Base-by-base conservation (phyloP, 2,329 filamentous ascomycete genomes). In the Alternaria brassicae region DNA sequence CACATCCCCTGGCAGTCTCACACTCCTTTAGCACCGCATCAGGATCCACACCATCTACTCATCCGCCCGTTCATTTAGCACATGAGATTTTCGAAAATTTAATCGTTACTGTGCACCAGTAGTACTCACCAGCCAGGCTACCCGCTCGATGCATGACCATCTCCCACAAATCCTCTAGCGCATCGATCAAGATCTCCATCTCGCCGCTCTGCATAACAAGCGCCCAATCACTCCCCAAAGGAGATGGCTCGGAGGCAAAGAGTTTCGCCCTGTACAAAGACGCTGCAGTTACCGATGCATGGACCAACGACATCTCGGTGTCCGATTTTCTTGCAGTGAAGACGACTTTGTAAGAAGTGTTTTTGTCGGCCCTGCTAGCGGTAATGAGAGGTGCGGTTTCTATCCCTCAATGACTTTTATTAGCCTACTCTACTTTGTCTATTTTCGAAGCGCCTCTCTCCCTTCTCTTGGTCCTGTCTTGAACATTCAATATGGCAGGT, bases 151-250 rank as follows among this genome's bases (percentile, higher is more conserved):
- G 6, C 55, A 61, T 40, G 6, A 32, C 23, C 34, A 6, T 55
- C 21, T 52, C 44, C 55, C 59, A 61, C 5, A 61, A 23, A 13
- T 28, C 28, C 36, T 58, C 59, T 13, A 61, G 27, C n/a, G 51
- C 59, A 52, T 61, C 55, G 17, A 45, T 32, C 23, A 58, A 6
- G 17, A 23, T 41, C 34, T 61, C 59, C 30, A 3, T 34, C n/a
- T 53, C 32, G 9, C 2, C 6, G 9, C 55, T 55, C 45, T 52
- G 25, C 23, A 48, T 50, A 28, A 61, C 3, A 15, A 58, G 30
- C 15, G 27, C 27, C 37, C 37, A 36, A 12, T 25, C 32, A 28
- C n/a, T 48, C 34, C 13, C 32, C 9, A 7, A 13, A 9, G 15
- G 9, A 37, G 13, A 9, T 19, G 12, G 17, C 17, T 3, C 23